Conservation (phyloP, 2,329 filamentous ascomycete species). For the Pleomassaria siparia region DNA sequence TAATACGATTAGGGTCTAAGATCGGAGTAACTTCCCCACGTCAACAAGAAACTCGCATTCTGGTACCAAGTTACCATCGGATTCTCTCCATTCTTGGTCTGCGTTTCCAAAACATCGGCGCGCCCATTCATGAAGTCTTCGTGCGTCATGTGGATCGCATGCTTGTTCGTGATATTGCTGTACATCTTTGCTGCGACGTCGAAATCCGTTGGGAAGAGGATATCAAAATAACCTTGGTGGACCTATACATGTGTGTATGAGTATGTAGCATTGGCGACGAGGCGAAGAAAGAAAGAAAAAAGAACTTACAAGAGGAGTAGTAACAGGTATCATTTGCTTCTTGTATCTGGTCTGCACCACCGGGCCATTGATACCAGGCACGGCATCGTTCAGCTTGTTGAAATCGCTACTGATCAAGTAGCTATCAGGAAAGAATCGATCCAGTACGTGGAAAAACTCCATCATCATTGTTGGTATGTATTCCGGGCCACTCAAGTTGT, state of each 20-base stretch:
- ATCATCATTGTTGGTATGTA: conserved; percentile 93
- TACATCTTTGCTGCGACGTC: conserved; percentile 88
- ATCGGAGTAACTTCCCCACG: conserved; percentile 57
- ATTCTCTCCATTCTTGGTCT: conserved; percentile 89
- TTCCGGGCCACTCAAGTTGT: conserved; percentile 79
- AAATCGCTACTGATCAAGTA: conserved; percentile 90
- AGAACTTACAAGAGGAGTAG: conserved; percentile 78
- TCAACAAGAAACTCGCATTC: conserved; percentile 91
- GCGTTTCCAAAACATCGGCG: conserved; percentile 87
- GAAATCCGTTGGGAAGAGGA: conserved; percentile 97
- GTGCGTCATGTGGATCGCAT: conserved; percentile 82
- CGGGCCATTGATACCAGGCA: conserved; percentile 83
- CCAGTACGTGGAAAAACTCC: conserved; percentile 93
- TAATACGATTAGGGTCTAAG: too few relatives aligned
- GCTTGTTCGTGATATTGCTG: conserved; percentile 85
- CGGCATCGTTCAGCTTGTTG: conserved; percentile 77
- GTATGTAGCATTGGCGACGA: conserved; percentile 5
- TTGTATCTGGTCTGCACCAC: conserved; percentile 95
- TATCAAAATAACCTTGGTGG: conserved; percentile 98
- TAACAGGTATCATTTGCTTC: conserved; percentile 82
- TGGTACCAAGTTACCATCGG: conserved; percentile 90
- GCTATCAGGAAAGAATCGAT: conserved; percentile 86
- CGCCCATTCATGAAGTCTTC: conserved; percentile 88
- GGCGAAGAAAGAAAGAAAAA: background rate
- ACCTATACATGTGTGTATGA: conserved; percentile 58